Evolutionary conservation across 75 land plant species (phyloP).

Genomic region (Sequoia sempervirens): DNA sequence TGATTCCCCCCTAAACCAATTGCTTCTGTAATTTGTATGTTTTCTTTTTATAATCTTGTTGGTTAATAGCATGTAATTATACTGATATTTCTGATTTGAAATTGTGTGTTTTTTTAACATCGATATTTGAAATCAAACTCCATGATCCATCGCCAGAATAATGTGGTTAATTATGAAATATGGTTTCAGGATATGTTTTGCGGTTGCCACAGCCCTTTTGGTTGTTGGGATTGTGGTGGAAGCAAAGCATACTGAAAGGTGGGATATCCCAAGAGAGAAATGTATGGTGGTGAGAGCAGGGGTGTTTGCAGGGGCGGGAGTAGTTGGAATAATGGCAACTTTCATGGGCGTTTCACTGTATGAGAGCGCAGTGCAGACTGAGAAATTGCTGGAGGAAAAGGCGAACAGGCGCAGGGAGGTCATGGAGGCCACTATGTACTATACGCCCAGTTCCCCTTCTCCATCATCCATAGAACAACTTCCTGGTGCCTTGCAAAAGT

Average conservation of each 20-base stretch:
- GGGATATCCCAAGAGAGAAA: conserved; percentile 25
- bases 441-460: conserved; percentile 23
- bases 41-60: too few relatives aligned
- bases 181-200: conserved; percentile 46
- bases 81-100: too few relatives aligned
- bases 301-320: conserved; percentile 48
- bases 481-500: background rate
- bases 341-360: conserved; percentile 42
- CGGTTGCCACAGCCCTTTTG: conserved; percentile 43
- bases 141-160: too few relatives aligned
- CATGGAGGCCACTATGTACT: conserved; percentile 23
- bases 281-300: conserved; percentile 43
- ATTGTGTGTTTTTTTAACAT: too few relatives aligned
- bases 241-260: conserved; percentile 41
- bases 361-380: conserved; percentile 32
- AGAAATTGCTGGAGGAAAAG: conserved; percentile 19
- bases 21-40: too few relatives aligned
- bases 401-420: conserved; percentile 18
- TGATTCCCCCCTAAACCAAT: too few relatives aligned
- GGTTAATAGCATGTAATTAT: too few relatives aligned
- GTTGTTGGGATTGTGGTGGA: conserved; percentile 53
- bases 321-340: conserved; percentile 35
- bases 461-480: background rate
- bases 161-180: background rate
- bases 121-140: too few relatives aligned